phyloP scores from a whole-genome alignment of 78 protist species.

The Dictyostelium purpureum region DNA sequence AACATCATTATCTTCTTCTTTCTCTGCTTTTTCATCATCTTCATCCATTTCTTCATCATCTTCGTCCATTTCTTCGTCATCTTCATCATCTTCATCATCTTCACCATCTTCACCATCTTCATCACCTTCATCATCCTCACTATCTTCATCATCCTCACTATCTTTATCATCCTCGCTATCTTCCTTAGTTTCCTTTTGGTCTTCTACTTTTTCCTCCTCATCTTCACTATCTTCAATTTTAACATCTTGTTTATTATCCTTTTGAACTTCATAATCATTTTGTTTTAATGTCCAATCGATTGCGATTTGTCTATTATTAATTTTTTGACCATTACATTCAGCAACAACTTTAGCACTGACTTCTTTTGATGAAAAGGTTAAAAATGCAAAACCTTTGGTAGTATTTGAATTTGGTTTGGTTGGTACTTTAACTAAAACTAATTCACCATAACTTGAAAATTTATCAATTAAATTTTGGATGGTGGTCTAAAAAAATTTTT shows the following conservation, averaged over 20 bases:
- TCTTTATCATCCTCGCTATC: background rate
- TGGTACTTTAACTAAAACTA: constrained; percentile 52
- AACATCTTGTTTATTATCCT: background rate
- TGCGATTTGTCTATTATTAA: constrained; percentile 32
- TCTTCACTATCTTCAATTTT: background rate
- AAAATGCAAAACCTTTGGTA: constrained; percentile 58
- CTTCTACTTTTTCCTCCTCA: constrained; percentile 10
- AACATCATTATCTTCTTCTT: constrained; percentile 8
- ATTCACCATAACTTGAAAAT: constrained; percentile 14
- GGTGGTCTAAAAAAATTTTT: background rate
- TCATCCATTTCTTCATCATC: constrained; percentile 13
- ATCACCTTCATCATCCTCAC: constrained; percentile 9
- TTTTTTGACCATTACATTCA: background rate
- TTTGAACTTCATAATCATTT: constrained; percentile 17
- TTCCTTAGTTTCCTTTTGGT: background rate
- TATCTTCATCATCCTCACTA: background rate
- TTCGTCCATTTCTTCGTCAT: constrained; percentile 35
- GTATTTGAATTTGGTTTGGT: constrained; percentile 2
- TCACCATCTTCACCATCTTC: constrained; percentile 22
- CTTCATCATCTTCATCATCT: constrained; percentile 26
- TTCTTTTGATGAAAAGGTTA: constrained; percentile 13
- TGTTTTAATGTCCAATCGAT: constrained; percentile 73
- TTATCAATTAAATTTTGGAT: background rate
- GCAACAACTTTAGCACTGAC: constrained; percentile 16
- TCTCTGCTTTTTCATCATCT: background rate